These are phyloP conservation scores for Articulospora tetracladia DNA, from an alignment of 495 filamentous ascomycete genomes.

Conservation along the genomic window DNA sequence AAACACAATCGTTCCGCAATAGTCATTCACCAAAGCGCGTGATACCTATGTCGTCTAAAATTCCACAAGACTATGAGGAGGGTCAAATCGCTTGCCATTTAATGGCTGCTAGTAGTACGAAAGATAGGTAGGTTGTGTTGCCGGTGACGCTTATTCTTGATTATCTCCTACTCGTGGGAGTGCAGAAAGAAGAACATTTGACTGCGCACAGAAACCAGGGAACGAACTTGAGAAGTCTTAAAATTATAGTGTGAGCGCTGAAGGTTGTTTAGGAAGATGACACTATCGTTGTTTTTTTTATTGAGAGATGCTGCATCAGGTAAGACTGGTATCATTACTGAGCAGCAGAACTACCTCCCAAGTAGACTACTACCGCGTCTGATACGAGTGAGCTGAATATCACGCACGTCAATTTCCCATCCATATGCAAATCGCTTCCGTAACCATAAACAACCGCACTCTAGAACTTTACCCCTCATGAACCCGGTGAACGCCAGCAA, in stretches of 20 bases:
- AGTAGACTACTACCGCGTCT: background rate
- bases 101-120: too few species aligned
- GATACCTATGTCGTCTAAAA: too few species aligned
- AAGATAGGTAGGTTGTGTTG: too few species aligned
- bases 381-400: background rate
- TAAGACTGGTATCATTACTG: background rate
- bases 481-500: slow-evolving; percentile 11
- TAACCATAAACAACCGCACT: background rate
- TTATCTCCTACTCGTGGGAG: too few species aligned
- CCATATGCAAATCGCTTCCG: slow-evolving; percentile 10
- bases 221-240: background rate
- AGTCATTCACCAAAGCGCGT: too few species aligned
- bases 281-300: background rate
- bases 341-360: background rate
- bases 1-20: too few species aligned
- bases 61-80: too few species aligned
- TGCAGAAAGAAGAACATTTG: too few species aligned
- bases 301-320: background rate
- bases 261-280: background rate
- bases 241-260: background rate
- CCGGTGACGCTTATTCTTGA: too few species aligned
- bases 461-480: slow-evolving; percentile 4
- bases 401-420: background rate
- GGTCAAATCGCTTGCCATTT: too few species aligned
- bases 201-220: too few species aligned